A percentile compares a stretch with the other conserved stretches of the same genome.
phyloP scores from a whole-genome alignment of 2,329 filamentous ascomycete genomes.

The Fusarium coffeatum region DNA sequence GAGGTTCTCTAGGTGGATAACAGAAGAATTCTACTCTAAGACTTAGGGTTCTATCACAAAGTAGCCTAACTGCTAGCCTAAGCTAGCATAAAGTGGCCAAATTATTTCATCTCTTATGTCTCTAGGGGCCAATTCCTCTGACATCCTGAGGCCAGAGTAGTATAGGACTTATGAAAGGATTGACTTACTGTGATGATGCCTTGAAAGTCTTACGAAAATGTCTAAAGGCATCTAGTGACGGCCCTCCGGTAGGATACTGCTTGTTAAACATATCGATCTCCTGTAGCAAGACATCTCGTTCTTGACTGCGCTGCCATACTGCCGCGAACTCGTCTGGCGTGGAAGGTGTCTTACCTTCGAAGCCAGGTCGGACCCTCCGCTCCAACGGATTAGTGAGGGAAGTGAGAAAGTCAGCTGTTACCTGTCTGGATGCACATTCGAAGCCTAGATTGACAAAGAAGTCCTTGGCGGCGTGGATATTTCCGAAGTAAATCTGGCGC shows the following conservation, averaged over 20 bases:
- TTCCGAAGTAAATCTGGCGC: conserved; percentile 66
- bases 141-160: too few species aligned
- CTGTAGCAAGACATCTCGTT: background rate
- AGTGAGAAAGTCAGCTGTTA: conserved; percentile 77
- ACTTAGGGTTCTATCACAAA: too few species aligned
- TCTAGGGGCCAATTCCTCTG: too few species aligned
- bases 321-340: conserved; percentile 54
- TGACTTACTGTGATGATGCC: background rate
- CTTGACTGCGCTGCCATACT: conserved; percentile 44
- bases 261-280: background rate
- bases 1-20: too few species aligned
- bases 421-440: conserved; percentile 63
- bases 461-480: conserved; percentile 36
- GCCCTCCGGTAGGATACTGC: background rate
- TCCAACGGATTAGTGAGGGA: conserved; percentile 58
- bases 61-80: too few species aligned
- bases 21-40: fast-evolving
- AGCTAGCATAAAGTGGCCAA: too few species aligned
- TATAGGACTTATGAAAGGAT: background rate
- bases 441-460: conserved; percentile 62
- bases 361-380: conserved; percentile 48
- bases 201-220: background rate
- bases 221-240: background rate
- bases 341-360: conserved; percentile 49
- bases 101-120: too few species aligned